Conservation (phyloP, 345 rosid species). For the Heritiera littoralis region DNA sequence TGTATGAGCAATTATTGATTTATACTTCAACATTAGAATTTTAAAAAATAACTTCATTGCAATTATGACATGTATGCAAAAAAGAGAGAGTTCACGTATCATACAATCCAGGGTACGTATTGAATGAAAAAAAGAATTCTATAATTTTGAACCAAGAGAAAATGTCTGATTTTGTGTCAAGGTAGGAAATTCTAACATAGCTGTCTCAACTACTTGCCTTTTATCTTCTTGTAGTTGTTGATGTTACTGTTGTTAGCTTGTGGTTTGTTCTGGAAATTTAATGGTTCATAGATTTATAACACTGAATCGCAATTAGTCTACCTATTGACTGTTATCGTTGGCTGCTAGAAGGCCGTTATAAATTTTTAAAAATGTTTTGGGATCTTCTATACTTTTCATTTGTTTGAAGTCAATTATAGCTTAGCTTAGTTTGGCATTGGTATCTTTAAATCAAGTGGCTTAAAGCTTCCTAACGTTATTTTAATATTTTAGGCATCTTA, state of each 20-base stretch:
- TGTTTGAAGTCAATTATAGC: background rate
- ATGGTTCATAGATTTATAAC: background rate
- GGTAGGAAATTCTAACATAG: background rate
- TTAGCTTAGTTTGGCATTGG: constrained; percentile 9
- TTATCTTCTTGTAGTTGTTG: background rate
- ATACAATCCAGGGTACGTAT: background rate
- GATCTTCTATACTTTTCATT: background rate
- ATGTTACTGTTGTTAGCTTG: background rate
- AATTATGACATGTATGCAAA: background rate
- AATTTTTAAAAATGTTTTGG: background rate
- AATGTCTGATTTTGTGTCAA: background rate
- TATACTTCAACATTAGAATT: background rate
- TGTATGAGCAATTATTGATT: background rate
- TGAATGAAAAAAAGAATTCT: background rate
- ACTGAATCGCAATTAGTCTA: background rate
- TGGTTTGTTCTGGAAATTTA: background rate
- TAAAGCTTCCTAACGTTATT: background rate
- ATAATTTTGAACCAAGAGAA: background rate
- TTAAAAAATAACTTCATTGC: background rate
- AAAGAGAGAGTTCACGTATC: background rate
- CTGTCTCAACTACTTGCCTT: background rate
- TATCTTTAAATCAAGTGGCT: background rate
- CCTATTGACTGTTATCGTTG: background rate
- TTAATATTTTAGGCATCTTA: background rate
- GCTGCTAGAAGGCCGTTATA: background rate